phyloP scores from a whole-genome alignment of 345 rosid genomes.

The Draba incana region DNA sequence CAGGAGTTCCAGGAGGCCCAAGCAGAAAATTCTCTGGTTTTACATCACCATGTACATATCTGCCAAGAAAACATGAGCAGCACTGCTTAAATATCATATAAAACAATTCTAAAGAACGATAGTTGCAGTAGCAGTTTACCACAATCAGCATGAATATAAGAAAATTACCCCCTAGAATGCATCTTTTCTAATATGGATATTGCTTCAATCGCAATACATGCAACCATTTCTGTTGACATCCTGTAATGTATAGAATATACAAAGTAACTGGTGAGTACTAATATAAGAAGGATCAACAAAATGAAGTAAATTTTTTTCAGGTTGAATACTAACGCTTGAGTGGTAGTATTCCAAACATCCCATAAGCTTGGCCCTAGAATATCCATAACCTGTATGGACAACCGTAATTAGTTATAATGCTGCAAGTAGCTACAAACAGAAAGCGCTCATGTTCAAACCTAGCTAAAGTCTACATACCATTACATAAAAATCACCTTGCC shows the following conservation, averaged over 20 bases:
- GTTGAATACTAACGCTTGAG: conserved; percentile 55
- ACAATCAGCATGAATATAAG: conserved; percentile 29
- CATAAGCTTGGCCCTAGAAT: conserved; percentile 88
- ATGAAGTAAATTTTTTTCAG: background rate
- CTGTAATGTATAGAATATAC: conserved; percentile 45
- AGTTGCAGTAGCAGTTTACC: conserved; percentile 9
- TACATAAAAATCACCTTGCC: conserved; percentile 81
- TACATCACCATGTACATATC: conserved; percentile 97
- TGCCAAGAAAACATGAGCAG: conserved; percentile 41
- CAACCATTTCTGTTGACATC: conserved; percentile 86
- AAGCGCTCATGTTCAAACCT: conserved; percentile 1
- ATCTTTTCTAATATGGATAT: conserved; percentile 89
- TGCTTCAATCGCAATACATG: conserved; percentile 91
- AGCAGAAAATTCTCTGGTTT: conserved; percentile 97
- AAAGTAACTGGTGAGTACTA: conserved; percentile 6
- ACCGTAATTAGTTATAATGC: conserved; percentile 14
- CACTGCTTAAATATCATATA: conserved; percentile 24
- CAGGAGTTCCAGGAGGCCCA: conserved; percentile 82
- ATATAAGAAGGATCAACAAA: background rate
- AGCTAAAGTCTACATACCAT: conserved; percentile 55
- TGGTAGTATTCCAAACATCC: conserved; percentile 80
- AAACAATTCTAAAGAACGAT: background rate
- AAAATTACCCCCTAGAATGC: conserved; percentile 77
- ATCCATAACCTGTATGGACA: conserved; percentile 76
- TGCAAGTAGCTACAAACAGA: background rate